Evolutionary conservation across 2,329 filamentous ascomycete genomes (phyloP), one percentile per base, ranked within the genome.

Genomic region (Neofusicoccum laricinum): DNA sequence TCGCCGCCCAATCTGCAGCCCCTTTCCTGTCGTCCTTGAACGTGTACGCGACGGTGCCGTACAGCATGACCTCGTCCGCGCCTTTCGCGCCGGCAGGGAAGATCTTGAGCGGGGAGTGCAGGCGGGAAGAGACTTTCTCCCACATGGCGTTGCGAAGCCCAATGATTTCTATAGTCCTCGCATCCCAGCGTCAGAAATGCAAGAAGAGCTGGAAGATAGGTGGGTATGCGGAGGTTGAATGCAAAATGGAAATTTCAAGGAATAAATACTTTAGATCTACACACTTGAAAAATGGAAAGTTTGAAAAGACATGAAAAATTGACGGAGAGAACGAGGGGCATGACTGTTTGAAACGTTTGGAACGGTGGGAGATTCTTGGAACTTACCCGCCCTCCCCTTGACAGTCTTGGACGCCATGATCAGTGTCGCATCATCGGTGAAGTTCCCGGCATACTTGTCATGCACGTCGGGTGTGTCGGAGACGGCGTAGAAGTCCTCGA

Each of bases 1-100:
- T 76, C 59, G 79, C 85, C 17, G 82, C 82, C 85, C 85, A 88
- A 11, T 85, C 82, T 3, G 85, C 71, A 2, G 70, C 70, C 3
- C 74, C 73, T 58, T 77, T 75, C 32, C 77, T 77, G 15, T 83
- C 84, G 69, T 82, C 81, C 69, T 84, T 85, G 62, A 86, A 69
- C 14, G 70, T 78, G 71, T 85, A 86, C 46, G 78, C 78, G 12
- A 86, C 85, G 3, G 73, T 82, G 0, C 84, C 84, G 67, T 81
- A 80, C 3, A 86, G 68, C 84, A 86, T 86, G 17, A 84, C 77
- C 67, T 86, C 82, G 34, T 81, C 72, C 1, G 78, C 72, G 43
- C 55, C 55, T 30, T 75, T 73, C 2, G 74, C 64, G 7, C 81
- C 81, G 69, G 83, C 85, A 0, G 82, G 78, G 69, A 82, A 85